Evolutionary conservation across 176 grass and related monocot genomes (phyloP).

Genomic region (Pontederia crassipes): DNA sequence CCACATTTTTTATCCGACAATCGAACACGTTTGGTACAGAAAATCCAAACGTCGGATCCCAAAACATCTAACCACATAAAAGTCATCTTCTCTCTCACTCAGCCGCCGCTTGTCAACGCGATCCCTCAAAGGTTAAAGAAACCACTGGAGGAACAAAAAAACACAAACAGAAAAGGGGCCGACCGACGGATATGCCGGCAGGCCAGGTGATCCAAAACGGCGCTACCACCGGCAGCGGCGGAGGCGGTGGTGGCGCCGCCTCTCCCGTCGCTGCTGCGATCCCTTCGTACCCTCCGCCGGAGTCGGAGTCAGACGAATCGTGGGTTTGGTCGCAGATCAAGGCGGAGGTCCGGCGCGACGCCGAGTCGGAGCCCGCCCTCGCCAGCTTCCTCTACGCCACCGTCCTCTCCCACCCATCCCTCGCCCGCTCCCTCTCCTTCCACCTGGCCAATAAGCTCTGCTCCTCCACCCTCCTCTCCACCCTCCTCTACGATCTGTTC

Average conservation of each 20-base stretch:
- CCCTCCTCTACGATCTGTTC: constrained; percentile 81
- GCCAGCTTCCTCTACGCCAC: constrained; percentile 77
- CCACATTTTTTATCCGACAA: no score
- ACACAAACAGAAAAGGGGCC: no score
- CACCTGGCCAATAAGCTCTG: constrained; percentile 92
- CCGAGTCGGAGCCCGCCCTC: constrained; percentile 72
- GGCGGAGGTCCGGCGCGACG: constrained; percentile 61
- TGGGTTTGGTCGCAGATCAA: constrained; percentile 92
- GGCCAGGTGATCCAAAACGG: neutral
- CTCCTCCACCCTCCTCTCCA: constrained; percentile 74
- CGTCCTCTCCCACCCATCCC: constrained; percentile 57
- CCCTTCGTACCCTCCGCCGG: constrained; percentile 54
- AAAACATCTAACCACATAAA: no score
- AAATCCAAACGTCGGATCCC: no score
- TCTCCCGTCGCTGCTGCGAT: neutral
- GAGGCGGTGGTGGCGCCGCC: neutral
- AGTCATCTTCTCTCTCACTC: no score
- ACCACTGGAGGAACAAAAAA: no score
- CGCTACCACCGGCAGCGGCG: neutral
- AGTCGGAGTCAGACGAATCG: constrained; percentile 49
- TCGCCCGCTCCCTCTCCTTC: constrained; percentile 57
- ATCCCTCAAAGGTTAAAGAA: no score
- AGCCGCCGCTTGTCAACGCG: no score
- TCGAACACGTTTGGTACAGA: no score
- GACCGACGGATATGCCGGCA: neutral